Percentiles rank a stretch among this genome's conserved stretches.
Conservation (phyloP, 768 basidiomycete genomes). For the Hemileccinum rubropunctum region DNA sequence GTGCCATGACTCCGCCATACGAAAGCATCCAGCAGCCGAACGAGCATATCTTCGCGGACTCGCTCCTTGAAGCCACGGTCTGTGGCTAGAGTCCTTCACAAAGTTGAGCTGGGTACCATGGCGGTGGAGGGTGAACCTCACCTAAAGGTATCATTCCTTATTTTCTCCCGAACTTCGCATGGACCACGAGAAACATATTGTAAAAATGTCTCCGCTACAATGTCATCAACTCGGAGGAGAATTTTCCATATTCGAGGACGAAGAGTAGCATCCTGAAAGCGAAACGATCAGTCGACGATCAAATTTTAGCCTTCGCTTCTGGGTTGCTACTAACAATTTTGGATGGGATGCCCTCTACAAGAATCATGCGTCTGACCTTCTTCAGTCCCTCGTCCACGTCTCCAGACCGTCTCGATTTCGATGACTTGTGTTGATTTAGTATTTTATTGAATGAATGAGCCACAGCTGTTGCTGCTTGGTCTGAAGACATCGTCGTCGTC, state of each 20-base stretch:
- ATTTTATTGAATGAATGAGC: conserved; percentile 82
- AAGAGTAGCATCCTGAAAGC: conserved; percentile 69
- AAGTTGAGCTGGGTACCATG: not conserved
- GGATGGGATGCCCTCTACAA: conserved; percentile 89
- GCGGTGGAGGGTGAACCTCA: conserved; percentile 27
- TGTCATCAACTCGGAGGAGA: conserved; percentile 73
- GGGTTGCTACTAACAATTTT: conserved; percentile 50
- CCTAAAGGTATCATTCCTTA: conserved; percentile 97
- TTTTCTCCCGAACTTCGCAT: conserved; percentile 86
- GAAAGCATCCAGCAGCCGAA: conserved; percentile 95
- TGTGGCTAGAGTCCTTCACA: conserved; percentile 77
- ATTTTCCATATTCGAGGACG: conserved; percentile 95
- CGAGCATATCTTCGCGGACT: conserved; percentile 95
- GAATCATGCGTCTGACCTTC: conserved; percentile 81
- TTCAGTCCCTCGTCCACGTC: conserved; percentile 83
- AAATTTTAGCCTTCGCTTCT: not conserved
- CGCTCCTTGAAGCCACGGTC: conserved; percentile 97
- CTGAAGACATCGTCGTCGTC: conserved; percentile 22
- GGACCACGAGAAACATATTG: conserved; percentile 81
- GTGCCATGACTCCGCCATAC: conserved; percentile 92
- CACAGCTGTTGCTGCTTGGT: conserved; percentile 35
- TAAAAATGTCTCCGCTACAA: conserved; percentile 74
- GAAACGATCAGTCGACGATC: conserved; percentile 3
- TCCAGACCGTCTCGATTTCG: conserved; percentile 59
- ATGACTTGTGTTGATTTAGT: conserved; percentile 65